phyloP scores from a whole-genome alignment of 306 rosid genomes.

The Cucurbita maxima region DNA sequence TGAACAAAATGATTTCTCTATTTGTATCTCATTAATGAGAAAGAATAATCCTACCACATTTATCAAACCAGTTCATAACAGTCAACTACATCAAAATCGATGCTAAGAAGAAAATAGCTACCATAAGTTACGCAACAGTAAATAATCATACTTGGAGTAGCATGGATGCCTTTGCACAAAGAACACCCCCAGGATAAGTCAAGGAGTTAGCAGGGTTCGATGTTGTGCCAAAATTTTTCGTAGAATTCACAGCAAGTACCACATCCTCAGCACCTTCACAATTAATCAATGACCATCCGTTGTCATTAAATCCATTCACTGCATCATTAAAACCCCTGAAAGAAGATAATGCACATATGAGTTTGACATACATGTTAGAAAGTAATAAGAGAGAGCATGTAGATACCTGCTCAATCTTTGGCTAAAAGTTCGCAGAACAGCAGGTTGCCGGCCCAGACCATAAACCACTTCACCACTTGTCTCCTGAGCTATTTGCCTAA shows the following conservation, averaged over 20 bases:
- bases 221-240: conserved; percentile 49
- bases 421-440: conserved; percentile 84
- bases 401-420: conserved; percentile 79
- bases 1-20: neutral
- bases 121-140: neutral
- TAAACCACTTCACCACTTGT: conserved; percentile 94
- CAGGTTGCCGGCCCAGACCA: conserved; percentile 93
- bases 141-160: conserved; percentile 64
- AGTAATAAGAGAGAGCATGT: neutral
- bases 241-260: conserved; percentile 60
- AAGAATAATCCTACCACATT: neutral
- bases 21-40: neutral
- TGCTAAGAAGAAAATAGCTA: neutral
- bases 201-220: conserved; percentile 61
- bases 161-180: conserved; percentile 98
- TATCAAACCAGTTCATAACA: neutral
- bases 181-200: conserved; percentile 72
- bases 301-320: conserved; percentile 89
- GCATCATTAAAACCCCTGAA: conserved; percentile 92
- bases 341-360: neutral
- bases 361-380: neutral
- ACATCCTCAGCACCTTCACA: conserved; percentile 89
- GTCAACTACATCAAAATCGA: neutral
- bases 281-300: conserved; percentile 79
- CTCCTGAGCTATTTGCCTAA: conserved; percentile 94